A percentile compares a stretch with the other conserved stretches of the same genome.
Conservation (phyloP, 345 rosid species). For the Eucalyptus paniculata region DNA sequence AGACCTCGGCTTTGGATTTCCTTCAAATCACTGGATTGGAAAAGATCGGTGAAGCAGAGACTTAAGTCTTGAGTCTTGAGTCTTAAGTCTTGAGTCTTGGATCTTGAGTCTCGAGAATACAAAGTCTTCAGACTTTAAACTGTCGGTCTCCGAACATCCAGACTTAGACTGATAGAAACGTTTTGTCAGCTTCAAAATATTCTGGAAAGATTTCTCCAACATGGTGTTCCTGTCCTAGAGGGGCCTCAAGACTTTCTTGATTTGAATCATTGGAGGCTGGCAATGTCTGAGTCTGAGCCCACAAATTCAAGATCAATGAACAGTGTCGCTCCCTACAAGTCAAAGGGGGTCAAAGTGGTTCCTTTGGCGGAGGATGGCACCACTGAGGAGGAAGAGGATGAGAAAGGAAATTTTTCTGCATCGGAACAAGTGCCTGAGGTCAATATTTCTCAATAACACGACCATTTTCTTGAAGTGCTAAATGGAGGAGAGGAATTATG, state of each 20-base stretch:
- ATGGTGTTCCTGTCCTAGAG: conserved; percentile 43
- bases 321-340: conserved; percentile 24
- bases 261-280: conserved; percentile 26
- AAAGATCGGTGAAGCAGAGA: too few species aligned
- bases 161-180: too few species aligned
- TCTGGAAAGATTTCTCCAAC: too few species aligned
- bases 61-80: too few species aligned
- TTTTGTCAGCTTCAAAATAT: too few species aligned
- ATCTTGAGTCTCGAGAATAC: too few species aligned
- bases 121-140: too few species aligned
- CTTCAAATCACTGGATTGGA: too few species aligned
- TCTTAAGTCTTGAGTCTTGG: too few species aligned
- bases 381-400: background rate
- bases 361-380: conserved; percentile 30
- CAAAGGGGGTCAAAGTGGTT: conserved; percentile 46
- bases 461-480: conserved; percentile 36
- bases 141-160: too few species aligned
- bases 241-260: conserved; percentile 18
- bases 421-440: conserved; percentile 27
- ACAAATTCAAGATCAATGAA: conserved; percentile 50
- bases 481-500: conserved; percentile 34
- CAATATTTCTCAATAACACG: conserved; percentile 27
- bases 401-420: conserved; percentile 11
- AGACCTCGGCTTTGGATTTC: too few species aligned
- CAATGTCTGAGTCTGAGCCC: conserved; percentile 52